Conservation (phyloP, 768 basidiomycete species). For the Lentinula edodes region DNA sequence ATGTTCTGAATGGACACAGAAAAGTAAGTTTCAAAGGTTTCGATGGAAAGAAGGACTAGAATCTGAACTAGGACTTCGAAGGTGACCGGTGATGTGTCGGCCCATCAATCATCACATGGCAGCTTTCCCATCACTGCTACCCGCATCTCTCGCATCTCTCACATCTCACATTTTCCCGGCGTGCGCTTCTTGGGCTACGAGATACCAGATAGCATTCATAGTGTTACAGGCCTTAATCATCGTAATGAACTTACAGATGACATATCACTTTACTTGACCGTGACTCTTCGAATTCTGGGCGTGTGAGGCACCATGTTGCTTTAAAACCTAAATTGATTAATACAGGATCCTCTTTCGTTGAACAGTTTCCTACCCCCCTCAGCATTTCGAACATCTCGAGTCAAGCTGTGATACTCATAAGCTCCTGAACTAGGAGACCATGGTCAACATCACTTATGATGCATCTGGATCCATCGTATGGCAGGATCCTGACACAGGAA, state of each 20-base stretch:
- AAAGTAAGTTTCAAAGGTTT: background rate
- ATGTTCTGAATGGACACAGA: background rate
- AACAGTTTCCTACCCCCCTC: background rate
- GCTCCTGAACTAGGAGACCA: background rate
- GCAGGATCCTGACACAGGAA: conserved; percentile 5
- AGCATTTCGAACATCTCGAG: background rate
- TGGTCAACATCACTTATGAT: conserved; percentile 13
- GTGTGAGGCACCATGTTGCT: background rate
- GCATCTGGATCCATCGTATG: conserved; percentile 1
- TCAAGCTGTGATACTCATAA: background rate
- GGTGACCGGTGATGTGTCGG: background rate
- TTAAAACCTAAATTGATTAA: background rate
- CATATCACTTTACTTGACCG: background rate
- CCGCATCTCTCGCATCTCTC: background rate
- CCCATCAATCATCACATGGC: background rate
- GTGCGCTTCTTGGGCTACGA: background rate
- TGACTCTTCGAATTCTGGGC: background rate
- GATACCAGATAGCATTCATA: background rate
- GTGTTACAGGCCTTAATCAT: background rate
- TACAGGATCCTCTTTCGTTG: background rate
- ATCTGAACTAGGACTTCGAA: background rate
- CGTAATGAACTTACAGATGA: background rate
- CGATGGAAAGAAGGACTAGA: background rate
- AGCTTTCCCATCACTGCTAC: background rate
- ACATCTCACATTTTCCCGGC: background rate